Percentiles rank a stretch among this genome's conserved stretches.
phyloP scores from a whole-genome alignment of 2,329 filamentous ascomycete genomes.

The Pyrenophora seminiperda region DNA sequence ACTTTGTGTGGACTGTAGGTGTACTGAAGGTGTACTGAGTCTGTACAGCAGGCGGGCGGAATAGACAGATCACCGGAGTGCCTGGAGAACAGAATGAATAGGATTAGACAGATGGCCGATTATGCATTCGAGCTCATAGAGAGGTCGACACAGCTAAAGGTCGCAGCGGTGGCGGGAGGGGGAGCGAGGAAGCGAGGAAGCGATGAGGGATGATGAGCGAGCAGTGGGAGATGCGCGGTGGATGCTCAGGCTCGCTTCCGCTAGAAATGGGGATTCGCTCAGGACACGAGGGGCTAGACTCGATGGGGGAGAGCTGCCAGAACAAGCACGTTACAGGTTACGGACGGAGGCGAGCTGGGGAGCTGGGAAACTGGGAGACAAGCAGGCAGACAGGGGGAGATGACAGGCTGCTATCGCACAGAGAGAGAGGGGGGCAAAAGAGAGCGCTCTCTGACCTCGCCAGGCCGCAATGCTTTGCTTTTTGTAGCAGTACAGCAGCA shows the following conservation, averaged over 20 bases:
- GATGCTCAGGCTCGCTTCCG: constrained; percentile 18
- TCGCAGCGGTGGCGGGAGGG: constrained; percentile 13
- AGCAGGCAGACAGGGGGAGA: too few relatives aligned
- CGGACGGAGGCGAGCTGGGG: constrained; percentile 12
- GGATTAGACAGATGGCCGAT: constrained; percentile 42
- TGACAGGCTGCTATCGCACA: background rate
- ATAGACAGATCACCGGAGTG: constrained; percentile 46
- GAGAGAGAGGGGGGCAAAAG: background rate
- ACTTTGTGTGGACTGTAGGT: too few relatives aligned
- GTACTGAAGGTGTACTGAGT: too few relatives aligned
- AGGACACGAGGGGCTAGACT: constrained; percentile 17
- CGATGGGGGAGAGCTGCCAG: constrained; percentile 14
- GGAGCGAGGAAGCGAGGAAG: constrained; percentile 19
- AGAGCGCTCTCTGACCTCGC: background rate
- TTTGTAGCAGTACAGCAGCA: too few relatives aligned
- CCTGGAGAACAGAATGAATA: constrained; percentile 48
- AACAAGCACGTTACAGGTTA: constrained; percentile 25
- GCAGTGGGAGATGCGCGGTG: constrained; percentile 13
- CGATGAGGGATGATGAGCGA: constrained; percentile 15
- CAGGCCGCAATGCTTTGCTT: constrained; percentile 17
- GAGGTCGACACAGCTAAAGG: constrained; percentile 20
- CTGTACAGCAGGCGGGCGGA: constrained; percentile 35
- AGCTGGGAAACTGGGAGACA: background rate
- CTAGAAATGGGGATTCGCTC: constrained; percentile 21
- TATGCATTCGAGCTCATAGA: constrained; percentile 38